phyloP scores from a whole-genome alignment of 306 rosid species.

The Medicago arabica region DNA sequence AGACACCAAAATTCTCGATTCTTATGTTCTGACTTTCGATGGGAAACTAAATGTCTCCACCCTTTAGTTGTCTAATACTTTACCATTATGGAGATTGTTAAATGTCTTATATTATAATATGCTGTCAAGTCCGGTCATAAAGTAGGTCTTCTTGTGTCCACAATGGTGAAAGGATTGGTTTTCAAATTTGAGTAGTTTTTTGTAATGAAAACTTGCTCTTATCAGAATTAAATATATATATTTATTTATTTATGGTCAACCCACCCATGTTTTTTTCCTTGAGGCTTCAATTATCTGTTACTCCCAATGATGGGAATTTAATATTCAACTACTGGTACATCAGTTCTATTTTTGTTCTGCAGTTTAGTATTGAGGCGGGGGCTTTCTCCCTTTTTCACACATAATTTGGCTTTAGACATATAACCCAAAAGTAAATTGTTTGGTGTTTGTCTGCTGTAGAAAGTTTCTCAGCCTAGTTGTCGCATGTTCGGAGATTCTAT shows the following conservation, averaged over 20 bases:
- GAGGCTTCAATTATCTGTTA: not conserved
- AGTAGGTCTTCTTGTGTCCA: not conserved
- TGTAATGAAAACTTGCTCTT: not conserved
- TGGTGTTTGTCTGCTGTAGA: not conserved
- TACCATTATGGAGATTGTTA: not conserved
- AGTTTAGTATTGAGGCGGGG: not conserved
- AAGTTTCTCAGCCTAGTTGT: not conserved
- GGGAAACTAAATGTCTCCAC: not conserved
- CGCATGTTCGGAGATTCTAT: conserved; percentile 31
- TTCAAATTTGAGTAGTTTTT: conserved; percentile 3
- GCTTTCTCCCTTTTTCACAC: not conserved
- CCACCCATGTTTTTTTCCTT: not conserved
- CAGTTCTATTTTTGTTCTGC: not conserved
- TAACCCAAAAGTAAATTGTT: not conserved
- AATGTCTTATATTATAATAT: not conserved
- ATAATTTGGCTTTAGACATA: not conserved
- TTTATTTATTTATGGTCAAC: not conserved
- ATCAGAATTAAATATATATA: not conserved
- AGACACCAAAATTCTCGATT: not conserved
- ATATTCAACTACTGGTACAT: not conserved
- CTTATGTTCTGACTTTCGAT: not conserved
- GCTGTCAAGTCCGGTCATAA: conserved; percentile 4
- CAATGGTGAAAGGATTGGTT: not conserved
- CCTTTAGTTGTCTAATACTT: not conserved
- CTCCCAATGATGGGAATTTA: not conserved